Conservation (phyloP, 106 monocot genomes). For the Gastrodia elata region DNA sequence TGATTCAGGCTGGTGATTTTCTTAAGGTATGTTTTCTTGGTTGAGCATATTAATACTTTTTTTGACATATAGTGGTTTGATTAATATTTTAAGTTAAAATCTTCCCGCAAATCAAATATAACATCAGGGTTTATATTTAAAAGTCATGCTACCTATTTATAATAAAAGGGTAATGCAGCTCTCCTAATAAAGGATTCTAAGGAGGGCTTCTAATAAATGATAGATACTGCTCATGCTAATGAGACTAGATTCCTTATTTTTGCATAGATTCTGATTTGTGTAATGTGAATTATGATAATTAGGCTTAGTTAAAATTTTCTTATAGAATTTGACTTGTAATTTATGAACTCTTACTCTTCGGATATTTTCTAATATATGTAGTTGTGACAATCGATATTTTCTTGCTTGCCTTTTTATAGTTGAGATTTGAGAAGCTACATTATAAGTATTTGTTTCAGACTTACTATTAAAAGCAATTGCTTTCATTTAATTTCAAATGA, state of each 20-base stretch:
- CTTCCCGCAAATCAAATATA: not conserved
- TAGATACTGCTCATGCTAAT: not conserved
- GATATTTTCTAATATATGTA: not conserved
- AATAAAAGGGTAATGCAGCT: not conserved
- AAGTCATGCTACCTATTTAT: too few species aligned
- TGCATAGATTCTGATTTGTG: not conserved
- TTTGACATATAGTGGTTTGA: not conserved
- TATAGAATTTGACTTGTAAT: not conserved
- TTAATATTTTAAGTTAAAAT: not conserved
- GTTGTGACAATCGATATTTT: not conserved
- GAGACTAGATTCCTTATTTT: not conserved
- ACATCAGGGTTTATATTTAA: not conserved
- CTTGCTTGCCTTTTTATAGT: not conserved
- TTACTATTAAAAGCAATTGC: not conserved
- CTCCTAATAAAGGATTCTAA: not conserved
- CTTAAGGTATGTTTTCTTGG: constrained; percentile 48
- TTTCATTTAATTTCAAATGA: not conserved
- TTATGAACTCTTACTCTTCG: not conserved
- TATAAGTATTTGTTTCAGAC: not conserved
- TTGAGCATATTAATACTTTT: not conserved
- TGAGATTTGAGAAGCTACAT: not conserved
- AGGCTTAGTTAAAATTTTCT: not conserved
- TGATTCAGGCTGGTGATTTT: constrained; percentile 97
- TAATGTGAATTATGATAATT: not conserved
- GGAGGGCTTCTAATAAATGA: not conserved